phyloP scores from a whole-genome alignment of 176 grass and related monocot genomes.

The Microstegium vimineum region DNA sequence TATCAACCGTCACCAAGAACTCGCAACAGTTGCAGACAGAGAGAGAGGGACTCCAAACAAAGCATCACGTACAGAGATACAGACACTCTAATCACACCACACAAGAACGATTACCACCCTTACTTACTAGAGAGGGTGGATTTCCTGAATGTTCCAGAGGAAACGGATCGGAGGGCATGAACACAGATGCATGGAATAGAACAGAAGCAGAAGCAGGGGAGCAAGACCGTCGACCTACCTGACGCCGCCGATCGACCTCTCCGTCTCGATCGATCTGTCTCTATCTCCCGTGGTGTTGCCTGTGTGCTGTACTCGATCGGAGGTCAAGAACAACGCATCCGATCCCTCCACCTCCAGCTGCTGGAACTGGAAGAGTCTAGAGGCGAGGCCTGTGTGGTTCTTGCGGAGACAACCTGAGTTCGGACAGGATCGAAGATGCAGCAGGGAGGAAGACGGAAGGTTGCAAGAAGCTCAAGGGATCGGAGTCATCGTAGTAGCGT shows the following conservation, averaged over 20 bases:
- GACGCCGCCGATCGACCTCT: constrained; percentile 13
- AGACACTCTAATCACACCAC: not conserved
- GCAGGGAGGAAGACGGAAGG: not conserved
- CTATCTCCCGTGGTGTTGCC: not conserved
- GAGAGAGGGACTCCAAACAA: too few species aligned
- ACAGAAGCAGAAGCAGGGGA: not conserved
- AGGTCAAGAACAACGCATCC: not conserved
- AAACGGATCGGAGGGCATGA: not conserved
- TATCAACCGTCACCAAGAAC: too few species aligned
- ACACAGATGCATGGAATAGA: not conserved
- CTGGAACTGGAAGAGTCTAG: not conserved
- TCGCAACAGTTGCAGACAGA: too few species aligned
- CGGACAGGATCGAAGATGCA: not conserved
- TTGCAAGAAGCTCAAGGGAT: not conserved
- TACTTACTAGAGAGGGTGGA: not conserved
- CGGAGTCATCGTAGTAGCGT: not conserved
- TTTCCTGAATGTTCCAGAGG: not conserved
- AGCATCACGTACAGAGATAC: too few species aligned
- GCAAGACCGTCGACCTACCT: not conserved
- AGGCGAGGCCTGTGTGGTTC: not conserved
- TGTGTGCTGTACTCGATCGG: not conserved
- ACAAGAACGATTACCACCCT: not conserved
- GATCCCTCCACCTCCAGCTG: not conserved
- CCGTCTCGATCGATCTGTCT: not conserved
- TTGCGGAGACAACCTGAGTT: not conserved